phyloP scores from a whole-genome alignment of 169 alveolate species.

The Plasmodium gaboni region DNA sequence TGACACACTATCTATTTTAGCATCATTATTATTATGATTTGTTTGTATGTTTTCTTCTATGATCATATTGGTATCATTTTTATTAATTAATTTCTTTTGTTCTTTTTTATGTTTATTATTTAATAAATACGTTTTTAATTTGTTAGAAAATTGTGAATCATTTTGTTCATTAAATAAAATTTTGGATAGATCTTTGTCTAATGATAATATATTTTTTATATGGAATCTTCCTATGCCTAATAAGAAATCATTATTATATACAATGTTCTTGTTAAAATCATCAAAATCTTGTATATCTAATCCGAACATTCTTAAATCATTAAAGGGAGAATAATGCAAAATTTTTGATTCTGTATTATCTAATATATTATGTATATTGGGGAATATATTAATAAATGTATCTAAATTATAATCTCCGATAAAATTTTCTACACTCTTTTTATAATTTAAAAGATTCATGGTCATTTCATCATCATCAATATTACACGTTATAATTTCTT shows the following conservation, averaged over 20 bases:
- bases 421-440: conserved; percentile 79
- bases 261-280: conserved; percentile 74
- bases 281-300: conserved; percentile 80
- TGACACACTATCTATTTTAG: too few species aligned
- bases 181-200: conserved; percentile 51
- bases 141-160: conserved; percentile 22
- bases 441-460: conserved; percentile 69
- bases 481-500: conserved; percentile 42
- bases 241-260: conserved; percentile 72
- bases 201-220: conserved; percentile 75
- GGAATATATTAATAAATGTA: conserved; percentile 79
- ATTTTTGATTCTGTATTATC: conserved; percentile 77
- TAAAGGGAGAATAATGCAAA: conserved; percentile 73
- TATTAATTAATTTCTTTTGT: too few species aligned
- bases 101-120: conserved; percentile 3
- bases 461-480: conserved; percentile 65
- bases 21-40: not conserved
- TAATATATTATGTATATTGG: conserved; percentile 77
- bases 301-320: conserved; percentile 78
- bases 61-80: not conserved
- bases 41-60: conserved; percentile 9
- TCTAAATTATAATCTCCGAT: conserved; percentile 79
- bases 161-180: conserved; percentile 15
- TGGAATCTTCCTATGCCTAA: conserved; percentile 81
- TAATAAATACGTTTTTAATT: conserved; percentile 32